Evolutionary conservation across 2,329 filamentous ascomycete genomes (phyloP).

Genomic region (Microdochium bolleyi): DNA sequence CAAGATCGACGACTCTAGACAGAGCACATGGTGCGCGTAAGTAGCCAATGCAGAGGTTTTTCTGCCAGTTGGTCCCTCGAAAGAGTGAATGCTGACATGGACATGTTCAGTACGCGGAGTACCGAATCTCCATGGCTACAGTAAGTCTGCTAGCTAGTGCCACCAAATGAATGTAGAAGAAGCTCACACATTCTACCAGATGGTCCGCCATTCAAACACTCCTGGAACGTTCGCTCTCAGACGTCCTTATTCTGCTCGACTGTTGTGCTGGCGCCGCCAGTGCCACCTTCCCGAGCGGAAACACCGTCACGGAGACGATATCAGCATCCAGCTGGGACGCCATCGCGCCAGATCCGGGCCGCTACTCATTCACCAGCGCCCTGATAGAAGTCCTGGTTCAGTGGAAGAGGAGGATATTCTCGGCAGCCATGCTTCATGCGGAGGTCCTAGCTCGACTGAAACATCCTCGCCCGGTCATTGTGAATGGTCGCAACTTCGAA

Average conservation of each 20-base stretch:
- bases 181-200: slow-evolving; percentile 16
- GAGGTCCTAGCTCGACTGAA: slow-evolving; percentile 53
- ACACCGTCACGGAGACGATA: slow-evolving; percentile 53
- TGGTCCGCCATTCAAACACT: slow-evolving; percentile 55
- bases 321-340: slow-evolving; percentile 56
- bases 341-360: slow-evolving; percentile 50
- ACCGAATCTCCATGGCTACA: slow-evolving; percentile 47
- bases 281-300: slow-evolving; percentile 48
- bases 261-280: slow-evolving; percentile 54
- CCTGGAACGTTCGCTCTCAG: slow-evolving; percentile 47
- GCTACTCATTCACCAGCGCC: slow-evolving; percentile 51
- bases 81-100: slow-evolving; percentile 3
- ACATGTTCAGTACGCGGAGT: slow-evolving; percentile 33
- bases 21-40: slow-evolving; percentile 54
- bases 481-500: slow-evolving; percentile 50
- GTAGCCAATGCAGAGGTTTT: slow-evolving; percentile 14
- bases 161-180: not conserved
- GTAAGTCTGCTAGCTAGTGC: slow-evolving; percentile 22
- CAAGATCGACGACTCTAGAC: slow-evolving; percentile 49
- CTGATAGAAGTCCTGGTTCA: slow-evolving; percentile 51
- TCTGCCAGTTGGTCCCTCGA: not conserved
- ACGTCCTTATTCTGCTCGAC: slow-evolving; percentile 50
- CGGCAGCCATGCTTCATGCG: slow-evolving; percentile 53
- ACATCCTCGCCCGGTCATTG: slow-evolving; percentile 47
- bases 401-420: slow-evolving; percentile 46